Conservation (phyloP, 148 eudicot genomes). For the Cornus suecica region DNA sequence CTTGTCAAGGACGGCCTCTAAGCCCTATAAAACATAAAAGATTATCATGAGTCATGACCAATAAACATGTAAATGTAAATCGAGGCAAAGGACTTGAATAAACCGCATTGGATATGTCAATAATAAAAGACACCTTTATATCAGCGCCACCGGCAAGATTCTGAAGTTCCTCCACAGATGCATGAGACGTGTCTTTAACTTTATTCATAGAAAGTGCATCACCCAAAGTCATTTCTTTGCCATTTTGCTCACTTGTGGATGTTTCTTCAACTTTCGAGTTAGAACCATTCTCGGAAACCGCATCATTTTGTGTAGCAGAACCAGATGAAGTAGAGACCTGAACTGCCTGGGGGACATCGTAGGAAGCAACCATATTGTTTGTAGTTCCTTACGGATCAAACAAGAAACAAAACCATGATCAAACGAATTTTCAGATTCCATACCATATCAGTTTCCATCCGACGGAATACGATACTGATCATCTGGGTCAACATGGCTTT, state of each 20-base stretch:
- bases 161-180: conserved; percentile 87
- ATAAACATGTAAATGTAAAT: background rate
- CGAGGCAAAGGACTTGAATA: background rate
- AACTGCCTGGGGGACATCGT: conserved; percentile 32
- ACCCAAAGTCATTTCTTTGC: conserved; percentile 45
- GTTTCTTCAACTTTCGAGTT: conserved; percentile 43
- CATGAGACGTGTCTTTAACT: conserved; percentile 55
- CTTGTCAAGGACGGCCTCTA: conserved; percentile 98
- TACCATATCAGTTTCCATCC: conserved; percentile 96
- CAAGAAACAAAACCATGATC: conserved; percentile 2
- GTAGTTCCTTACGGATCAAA: conserved; percentile 6
- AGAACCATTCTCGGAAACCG: conserved; percentile 32
- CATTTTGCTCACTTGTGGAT: conserved; percentile 40
- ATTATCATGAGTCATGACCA: conserved; percentile 11
- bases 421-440: conserved; percentile 10
- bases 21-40: conserved; percentile 50
- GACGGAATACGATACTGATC: conserved; percentile 89
- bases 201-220: conserved; percentile 52
- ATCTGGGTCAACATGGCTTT: conserved; percentile 99
- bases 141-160: conserved; percentile 96
- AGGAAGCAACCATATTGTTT: conserved; percentile 12
- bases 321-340: conserved; percentile 39
- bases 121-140: conserved; percentile 60
- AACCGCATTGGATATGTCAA: background rate
- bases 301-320: conserved; percentile 36